Percentiles rank a stretch among this genome's conserved stretches.
phyloP scores from a whole-genome alignment of 78 protist species.

The Chrysochromulina tobinii region DNA sequence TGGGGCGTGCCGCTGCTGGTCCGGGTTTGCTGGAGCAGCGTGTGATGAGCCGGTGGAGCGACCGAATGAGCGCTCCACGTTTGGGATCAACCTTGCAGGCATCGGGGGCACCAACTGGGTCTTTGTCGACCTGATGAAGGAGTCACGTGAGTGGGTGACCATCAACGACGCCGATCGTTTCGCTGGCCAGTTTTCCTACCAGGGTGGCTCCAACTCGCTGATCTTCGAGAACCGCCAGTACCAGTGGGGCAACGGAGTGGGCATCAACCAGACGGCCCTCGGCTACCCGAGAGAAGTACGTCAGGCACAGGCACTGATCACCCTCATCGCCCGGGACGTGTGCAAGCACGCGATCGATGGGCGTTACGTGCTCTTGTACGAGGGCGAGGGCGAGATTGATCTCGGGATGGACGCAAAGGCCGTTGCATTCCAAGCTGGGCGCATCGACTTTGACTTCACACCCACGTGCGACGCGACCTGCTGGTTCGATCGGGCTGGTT shows the following conservation, averaged over 20 bases:
- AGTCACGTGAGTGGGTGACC: not conserved
- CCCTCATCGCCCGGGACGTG: slow-evolving; percentile 28
- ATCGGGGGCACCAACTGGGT: not conserved
- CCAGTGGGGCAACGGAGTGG: slow-evolving; percentile 17
- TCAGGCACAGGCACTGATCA: not conserved
- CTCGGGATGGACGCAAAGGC: slow-evolving; percentile 25
- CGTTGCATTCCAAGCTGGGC: not conserved
- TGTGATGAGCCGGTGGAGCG: not conserved
- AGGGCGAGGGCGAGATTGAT: slow-evolving; percentile 15
- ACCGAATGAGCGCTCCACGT: not conserved
- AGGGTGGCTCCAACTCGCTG: not conserved
- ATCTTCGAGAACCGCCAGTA: not conserved
- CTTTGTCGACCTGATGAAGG: slow-evolving; percentile 26
- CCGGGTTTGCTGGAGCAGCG: not conserved
- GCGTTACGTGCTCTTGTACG: slow-evolving; percentile 1
- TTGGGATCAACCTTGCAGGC: not conserved
- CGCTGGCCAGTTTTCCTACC: no score
- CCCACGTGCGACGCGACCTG: slow-evolving; percentile 10
- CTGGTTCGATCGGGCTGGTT: not conserved
- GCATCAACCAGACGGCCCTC: not conserved
- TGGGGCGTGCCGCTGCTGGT: slow-evolving; percentile 36
- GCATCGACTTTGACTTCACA: slow-evolving; percentile 16
- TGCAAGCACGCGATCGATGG: not conserved
- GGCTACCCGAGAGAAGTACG: not conserved
- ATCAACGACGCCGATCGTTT: no score